Evolutionary conservation across 1,284 basidiomycete genomes (phyloP).

Genomic region (Ganoderma multipileum): DNA sequence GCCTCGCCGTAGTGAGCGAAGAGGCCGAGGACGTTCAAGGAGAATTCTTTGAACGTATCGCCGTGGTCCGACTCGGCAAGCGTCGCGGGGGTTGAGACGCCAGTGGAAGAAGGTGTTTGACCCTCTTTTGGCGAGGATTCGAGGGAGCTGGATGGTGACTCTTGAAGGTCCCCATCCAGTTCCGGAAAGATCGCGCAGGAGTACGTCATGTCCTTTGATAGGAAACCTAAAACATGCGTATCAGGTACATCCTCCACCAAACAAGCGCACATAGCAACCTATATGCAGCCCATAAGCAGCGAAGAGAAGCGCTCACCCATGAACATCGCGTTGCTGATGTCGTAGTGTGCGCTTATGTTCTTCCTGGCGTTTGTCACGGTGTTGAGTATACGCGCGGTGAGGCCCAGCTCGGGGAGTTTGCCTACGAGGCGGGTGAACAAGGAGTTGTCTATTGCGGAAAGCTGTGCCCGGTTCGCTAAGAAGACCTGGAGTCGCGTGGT

Average conservation of each 20-base stretch:
- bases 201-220: conserved; percentile 84
- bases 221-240: conserved; percentile 58
- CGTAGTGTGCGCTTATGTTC: conserved; percentile 44
- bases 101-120: conserved; percentile 17
- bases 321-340: conserved; percentile 44
- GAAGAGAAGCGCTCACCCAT: conserved; percentile 32
- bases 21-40: conserved; percentile 16
- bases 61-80: conserved; percentile 22
- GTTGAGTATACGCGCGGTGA: conserved; percentile 33
- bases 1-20: conserved; percentile 12
- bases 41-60: conserved; percentile 14
- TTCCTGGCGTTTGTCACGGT: conserved; percentile 36
- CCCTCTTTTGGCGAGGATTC: conserved; percentile 1
- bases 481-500: conserved; percentile 56
- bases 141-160: not conserved
- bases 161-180: conserved; percentile 64
- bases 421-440: conserved; percentile 29
- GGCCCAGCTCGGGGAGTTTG: conserved; percentile 26
- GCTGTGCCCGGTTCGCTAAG: conserved; percentile 58
- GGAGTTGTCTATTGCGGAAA: conserved; percentile 29
- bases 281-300: conserved; percentile 6
- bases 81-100: conserved; percentile 26
- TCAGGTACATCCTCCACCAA: not conserved
- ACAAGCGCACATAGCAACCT: conserved; percentile 8
- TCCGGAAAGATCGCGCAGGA: conserved; percentile 78